Evolutionary conservation across 2,329 filamentous ascomycete species (phyloP).

Genomic region (Alternaria brassicae): DNA sequence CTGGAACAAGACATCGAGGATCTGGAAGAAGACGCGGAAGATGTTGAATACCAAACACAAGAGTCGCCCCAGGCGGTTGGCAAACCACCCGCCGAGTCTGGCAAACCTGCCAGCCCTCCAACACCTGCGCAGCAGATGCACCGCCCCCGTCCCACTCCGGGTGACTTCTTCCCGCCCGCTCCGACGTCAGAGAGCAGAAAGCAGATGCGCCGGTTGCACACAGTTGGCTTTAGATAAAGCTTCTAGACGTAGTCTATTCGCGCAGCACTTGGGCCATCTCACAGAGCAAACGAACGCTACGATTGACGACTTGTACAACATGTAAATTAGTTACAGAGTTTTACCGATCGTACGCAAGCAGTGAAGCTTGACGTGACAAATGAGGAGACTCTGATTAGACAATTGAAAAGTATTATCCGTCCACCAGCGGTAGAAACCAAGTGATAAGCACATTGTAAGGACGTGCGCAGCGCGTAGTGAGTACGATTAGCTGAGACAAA

Average conservation of each 20-base stretch:
- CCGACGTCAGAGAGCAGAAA: conserved; percentile 13
- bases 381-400: background rate
- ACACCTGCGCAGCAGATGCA: conserved; percentile 25
- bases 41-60: conserved; percentile 11
- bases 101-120: background rate
- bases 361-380: background rate
- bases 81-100: background rate
- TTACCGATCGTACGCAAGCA: background rate
- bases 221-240: conserved; percentile 1
- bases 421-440: background rate
- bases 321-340: background rate
- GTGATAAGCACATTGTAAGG: background rate
- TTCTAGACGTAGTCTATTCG: background rate
- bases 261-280: background rate
- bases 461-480: background rate
- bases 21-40: conserved; percentile 25
- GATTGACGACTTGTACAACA: background rate
- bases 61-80: background rate
- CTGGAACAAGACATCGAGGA: conserved; percentile 32
- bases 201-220: conserved; percentile 40
- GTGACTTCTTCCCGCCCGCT: conserved; percentile 39
- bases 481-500: conserved; percentile 57
- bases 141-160: conserved; percentile 27
- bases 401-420: background rate
- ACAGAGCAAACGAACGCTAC: background rate